Conservation (phyloP, 192 early-diverging fungal genomes). For the Backusella macrospora region DNA sequence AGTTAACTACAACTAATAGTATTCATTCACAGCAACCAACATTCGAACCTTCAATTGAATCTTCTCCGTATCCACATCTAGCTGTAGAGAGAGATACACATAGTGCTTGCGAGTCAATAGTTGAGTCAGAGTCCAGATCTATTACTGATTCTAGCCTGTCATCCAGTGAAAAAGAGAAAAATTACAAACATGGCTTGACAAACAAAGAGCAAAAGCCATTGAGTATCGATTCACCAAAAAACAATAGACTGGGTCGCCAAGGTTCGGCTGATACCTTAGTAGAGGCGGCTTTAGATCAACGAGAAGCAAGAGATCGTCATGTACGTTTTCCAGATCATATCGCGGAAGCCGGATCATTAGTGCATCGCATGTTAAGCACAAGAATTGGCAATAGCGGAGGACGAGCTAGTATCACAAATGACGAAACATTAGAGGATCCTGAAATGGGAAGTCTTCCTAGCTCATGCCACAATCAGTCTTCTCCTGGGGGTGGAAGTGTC, state of each 20-base stretch:
- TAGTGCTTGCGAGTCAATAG: background rate
- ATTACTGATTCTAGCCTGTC: background rate
- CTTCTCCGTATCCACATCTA: background rate
- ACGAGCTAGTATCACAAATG: conserved; percentile 2
- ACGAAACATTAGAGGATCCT: conserved; percentile 15
- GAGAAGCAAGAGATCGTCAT: conserved; percentile 35
- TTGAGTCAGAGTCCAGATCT: background rate
- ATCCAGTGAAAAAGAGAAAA: background rate
- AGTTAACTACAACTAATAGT: background rate
- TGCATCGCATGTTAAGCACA: conserved; percentile 32
- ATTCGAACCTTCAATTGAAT: background rate
- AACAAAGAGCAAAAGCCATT: background rate
- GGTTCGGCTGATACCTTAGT: conserved; percentile 31
- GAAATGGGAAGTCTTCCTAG: background rate
- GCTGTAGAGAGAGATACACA: conserved; percentile 2
- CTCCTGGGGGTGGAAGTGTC: conserved; percentile 30
- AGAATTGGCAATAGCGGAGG: background rate
- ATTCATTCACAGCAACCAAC: background rate
- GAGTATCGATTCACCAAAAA: background rate
- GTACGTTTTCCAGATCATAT: conserved; percentile 35
- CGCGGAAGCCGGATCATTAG: conserved; percentile 35
- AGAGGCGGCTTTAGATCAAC: conserved; percentile 32
- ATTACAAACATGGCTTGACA: background rate
- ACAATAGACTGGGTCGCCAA: background rate
- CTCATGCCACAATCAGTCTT: background rate